Conservation (phyloP, 2,329 filamentous ascomycete genomes). For the Ampelomyces quisqualis region DNA sequence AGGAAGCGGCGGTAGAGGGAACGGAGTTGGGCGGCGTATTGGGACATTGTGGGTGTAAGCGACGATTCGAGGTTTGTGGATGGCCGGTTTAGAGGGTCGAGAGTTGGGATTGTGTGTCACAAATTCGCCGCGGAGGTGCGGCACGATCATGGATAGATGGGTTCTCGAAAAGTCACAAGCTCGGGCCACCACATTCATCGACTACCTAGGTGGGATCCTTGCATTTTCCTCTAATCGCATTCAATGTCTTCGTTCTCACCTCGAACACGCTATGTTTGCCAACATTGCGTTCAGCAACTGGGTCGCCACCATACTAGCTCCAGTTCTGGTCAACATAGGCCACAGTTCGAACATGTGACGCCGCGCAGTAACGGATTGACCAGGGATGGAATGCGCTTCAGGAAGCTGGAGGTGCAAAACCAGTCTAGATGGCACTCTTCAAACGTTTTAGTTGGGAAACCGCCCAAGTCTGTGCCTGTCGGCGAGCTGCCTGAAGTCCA, state of each 20-base stretch:
- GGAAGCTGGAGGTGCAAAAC: not conserved
- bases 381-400: not conserved
- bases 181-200: too few relatives aligned
- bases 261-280: conserved; percentile 23
- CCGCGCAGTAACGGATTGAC: not conserved
- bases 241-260: conserved; percentile 4
- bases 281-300: conserved; percentile 15
- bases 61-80: not conserved
- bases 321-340: too few relatives aligned
- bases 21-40: conserved; percentile 56
- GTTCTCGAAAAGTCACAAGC: conserved; percentile 10
- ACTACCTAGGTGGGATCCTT: too few relatives aligned
- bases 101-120: not conserved
- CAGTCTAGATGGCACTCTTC: not conserved
- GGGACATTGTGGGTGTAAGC: conserved; percentile 34
- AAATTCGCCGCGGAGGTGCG: conserved; percentile 21
- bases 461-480: not conserved
- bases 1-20: conserved; percentile 85
- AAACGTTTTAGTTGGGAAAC: not conserved
- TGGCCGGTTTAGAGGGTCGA: not conserved
- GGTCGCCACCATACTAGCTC: conserved; percentile 4
- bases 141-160: too few relatives aligned
- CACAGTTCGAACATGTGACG: not conserved
- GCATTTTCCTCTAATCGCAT: conserved; percentile 7
- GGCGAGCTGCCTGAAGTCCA: too few relatives aligned